These are phyloP conservation scores for Microthlaspi erraticum DNA, from an alignment of 345 rosid species.

Conservation along the genomic window DNA sequence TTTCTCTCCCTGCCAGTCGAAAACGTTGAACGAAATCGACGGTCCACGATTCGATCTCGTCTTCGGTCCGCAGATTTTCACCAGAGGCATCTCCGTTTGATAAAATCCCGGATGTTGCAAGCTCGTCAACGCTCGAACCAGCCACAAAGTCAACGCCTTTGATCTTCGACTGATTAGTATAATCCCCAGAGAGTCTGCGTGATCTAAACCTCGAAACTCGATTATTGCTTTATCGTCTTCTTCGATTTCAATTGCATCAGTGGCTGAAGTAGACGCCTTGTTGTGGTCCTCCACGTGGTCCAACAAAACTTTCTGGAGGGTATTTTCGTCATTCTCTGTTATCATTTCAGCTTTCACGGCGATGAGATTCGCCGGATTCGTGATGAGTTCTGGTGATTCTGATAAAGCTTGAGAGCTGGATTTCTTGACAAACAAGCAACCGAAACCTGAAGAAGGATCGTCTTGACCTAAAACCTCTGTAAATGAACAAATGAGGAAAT, in stretches of 20 bases:
- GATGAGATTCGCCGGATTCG: slow-evolving; percentile 33
- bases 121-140: slow-evolving; percentile 68
- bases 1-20: slow-evolving; percentile 89
- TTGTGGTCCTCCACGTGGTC: slow-evolving; percentile 37
- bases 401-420: slow-evolving; percentile 52
- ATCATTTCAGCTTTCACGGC: slow-evolving; percentile 16
- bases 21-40: slow-evolving; percentile 72
- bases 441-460: slow-evolving; percentile 63
- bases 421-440: slow-evolving; percentile 78
- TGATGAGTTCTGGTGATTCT: slow-evolving; percentile 41
- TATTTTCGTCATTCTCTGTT: slow-evolving; percentile 17
- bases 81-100: slow-evolving; percentile 45
- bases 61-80: slow-evolving; percentile 76
- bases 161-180: slow-evolving; percentile 58
- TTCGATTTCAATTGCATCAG: slow-evolving; percentile 48
- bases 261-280: slow-evolving; percentile 36
- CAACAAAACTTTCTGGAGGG: slow-evolving; percentile 7
- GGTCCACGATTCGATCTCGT: slow-evolving; percentile 57
- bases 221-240: slow-evolving; percentile 30
- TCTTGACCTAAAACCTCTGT: slow-evolving; percentile 71
- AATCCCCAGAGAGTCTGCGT: slow-evolving; percentile 76
- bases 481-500: slow-evolving; percentile 77
- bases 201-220: slow-evolving; percentile 69
- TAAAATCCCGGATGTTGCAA: slow-evolving; percentile 66
- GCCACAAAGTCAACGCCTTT: slow-evolving; percentile 72